phyloP scores from a whole-genome alignment of 768 basidiomycete species.

The Rhodotorula graminis region DNA sequence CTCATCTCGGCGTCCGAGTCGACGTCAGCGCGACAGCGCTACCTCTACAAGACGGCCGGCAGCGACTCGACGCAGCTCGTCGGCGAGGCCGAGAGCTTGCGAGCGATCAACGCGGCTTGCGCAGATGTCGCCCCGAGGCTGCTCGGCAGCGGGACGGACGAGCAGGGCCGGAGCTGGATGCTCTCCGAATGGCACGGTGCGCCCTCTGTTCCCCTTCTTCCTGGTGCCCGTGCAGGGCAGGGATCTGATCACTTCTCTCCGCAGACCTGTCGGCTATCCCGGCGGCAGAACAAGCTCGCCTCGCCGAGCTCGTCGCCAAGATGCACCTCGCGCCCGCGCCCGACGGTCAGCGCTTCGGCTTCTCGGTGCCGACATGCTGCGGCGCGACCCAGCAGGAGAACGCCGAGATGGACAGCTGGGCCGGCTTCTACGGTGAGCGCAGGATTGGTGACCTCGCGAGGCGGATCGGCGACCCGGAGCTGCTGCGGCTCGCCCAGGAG shows the following conservation, averaged over 20 bases:
- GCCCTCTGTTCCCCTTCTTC: not conserved
- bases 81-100: not conserved
- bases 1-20: not conserved
- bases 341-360: not conserved
- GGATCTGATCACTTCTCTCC: not conserved
- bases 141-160: conserved; percentile 6
- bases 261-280: conserved; percentile 3
- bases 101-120: not conserved
- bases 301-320: conserved; percentile 3
- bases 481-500: not conserved
- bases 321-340: conserved; percentile 16
- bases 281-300: not conserved
- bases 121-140: not conserved
- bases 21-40: not conserved
- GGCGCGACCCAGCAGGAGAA: conserved; percentile 10
- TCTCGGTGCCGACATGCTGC: conserved; percentile 9
- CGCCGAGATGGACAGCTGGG: conserved; percentile 7
- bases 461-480: conserved; percentile 5
- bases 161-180: conserved; percentile 3
- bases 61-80: not conserved
- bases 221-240: too few species aligned
- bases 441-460: conserved; percentile 1
- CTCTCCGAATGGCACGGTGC: conserved; percentile 20
- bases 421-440: not conserved
- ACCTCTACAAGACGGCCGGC: not conserved